A percentile compares a stretch with the other conserved stretches of the same genome.
These are phyloP conservation scores for Saccharomyces hybrid DNA, from an alignment of 1,139 yeast genomes.

Conservation along the genomic window DNA sequence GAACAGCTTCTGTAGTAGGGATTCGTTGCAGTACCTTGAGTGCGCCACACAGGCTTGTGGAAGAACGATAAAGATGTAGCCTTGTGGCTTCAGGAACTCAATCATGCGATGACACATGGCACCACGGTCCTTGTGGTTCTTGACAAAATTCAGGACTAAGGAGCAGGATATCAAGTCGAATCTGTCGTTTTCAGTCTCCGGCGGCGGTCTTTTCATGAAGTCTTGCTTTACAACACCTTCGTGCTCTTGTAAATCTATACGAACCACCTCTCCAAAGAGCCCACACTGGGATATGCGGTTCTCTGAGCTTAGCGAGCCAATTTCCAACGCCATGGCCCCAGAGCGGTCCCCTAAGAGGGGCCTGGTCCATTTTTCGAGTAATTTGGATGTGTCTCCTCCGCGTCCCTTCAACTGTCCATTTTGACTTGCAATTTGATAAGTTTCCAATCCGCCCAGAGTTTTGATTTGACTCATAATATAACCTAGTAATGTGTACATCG, in stretches of 20 bases:
- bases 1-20: slow-evolving; percentile 40
- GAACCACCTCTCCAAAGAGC: slow-evolving; percentile 40
- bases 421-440: slow-evolving; percentile 81
- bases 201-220: slow-evolving; percentile 71
- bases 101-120: slow-evolving; percentile 61
- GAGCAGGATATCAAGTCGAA: slow-evolving; percentile 75
- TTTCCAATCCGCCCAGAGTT: slow-evolving; percentile 58
- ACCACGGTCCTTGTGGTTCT: slow-evolving; percentile 63
- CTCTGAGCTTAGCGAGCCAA: slow-evolving; percentile 66
- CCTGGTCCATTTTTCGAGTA: slow-evolving; percentile 62
- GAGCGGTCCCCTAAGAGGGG: background rate
- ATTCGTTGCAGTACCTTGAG: slow-evolving; percentile 49
- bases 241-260: slow-evolving; percentile 67
- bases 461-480: slow-evolving; percentile 53
- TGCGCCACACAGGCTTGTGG: slow-evolving; percentile 82
- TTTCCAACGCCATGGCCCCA: slow-evolving; percentile 50
- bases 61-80: slow-evolving; percentile 61
- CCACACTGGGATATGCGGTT: slow-evolving; percentile 60
- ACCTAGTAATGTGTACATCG: slow-evolving; percentile 33
- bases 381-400: slow-evolving; percentile 87
- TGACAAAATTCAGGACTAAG: slow-evolving; percentile 80
- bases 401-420: slow-evolving; percentile 69
- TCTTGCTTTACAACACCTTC: slow-evolving; percentile 61
- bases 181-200: slow-evolving; percentile 36
- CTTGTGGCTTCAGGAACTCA: slow-evolving; percentile 38